Base-by-base conservation (phyloP, 176 grass and related monocot species). In the Avena atlantica region DNA sequence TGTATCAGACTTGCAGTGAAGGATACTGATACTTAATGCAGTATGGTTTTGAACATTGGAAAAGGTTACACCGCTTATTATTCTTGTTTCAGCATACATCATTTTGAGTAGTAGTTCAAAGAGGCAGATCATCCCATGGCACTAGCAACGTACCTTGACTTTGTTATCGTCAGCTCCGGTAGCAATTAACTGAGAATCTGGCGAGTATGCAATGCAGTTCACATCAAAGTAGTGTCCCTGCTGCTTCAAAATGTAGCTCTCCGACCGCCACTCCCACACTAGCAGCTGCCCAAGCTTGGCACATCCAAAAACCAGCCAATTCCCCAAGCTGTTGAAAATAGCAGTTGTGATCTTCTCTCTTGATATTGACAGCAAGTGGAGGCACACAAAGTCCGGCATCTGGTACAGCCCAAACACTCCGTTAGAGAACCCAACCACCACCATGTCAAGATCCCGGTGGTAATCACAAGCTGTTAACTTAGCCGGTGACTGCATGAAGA, bases 221-320 rank as follows among this genome's bases (percentile, higher is more conserved):
- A 99, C 97, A 89, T 99, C 94, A 59, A 96, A 99, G 87, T 94
- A 99, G 81, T 99, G 97, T 8, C 97, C 97, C 61, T 96, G 97
- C 85, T 96, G 97, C 82, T 99, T 99, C 87, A 94, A 87, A 62
- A 99, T 89, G 65, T 98, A 99, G 85, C 87, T 94, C 85, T 96
- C 97, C 0, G 97, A 99, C 40, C 92, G 75, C 97, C 97, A 99
- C 74, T 99, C 97, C 97, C 97, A 96, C 12, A 99, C 94, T 23
- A 99, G 85, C 49, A 99, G 77, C 79, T 99, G 97, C 24, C 93
- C 94, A 74, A 99, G 92, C 69, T 91, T 99, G 80, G 97, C 97
- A 19, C 97, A 99, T 31, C 97, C 97, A 87, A 99, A 96, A 42
- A 93, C 86, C 51, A 96, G 78, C 97, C 94, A 96, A 78, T 94